Evolutionary conservation across 345 rosid genomes (phyloP).

Genomic region (Murraya paniculata): DNA sequence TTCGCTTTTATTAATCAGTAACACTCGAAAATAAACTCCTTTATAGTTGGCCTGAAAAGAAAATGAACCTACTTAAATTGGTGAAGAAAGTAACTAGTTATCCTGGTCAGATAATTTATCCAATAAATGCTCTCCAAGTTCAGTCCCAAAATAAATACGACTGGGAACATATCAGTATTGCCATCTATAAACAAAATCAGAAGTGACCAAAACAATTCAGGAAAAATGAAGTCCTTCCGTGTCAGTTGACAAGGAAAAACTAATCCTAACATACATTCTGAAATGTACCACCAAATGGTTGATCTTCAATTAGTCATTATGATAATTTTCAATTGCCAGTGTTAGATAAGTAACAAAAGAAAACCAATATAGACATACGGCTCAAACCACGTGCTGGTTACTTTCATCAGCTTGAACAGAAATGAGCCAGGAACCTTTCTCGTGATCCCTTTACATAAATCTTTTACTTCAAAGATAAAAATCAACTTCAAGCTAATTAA

Average conservation of each 20-base stretch:
- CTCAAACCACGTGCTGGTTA: background rate
- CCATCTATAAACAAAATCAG: background rate
- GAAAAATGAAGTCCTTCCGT: background rate
- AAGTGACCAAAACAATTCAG: too few relatives aligned
- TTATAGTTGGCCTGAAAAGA: constrained; percentile 17
- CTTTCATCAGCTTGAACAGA: background rate
- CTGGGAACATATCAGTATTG: background rate
- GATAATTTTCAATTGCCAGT: background rate
- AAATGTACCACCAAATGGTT: background rate
- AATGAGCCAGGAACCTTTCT: background rate
- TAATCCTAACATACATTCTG: background rate
- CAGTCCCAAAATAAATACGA: background rate
- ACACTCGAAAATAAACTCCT: constrained; percentile 7
- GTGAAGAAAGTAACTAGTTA: constrained; percentile 3
- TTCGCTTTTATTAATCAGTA: constrained; percentile 7
- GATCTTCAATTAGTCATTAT: background rate
- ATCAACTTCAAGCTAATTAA: background rate
- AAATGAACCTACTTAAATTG: constrained; percentile 1
- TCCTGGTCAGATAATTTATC: background rate
- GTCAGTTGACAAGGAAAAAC: background rate
- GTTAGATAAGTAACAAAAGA: background rate
- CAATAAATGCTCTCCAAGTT: background rate
- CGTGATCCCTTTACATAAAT: background rate
- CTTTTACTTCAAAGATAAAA: background rate
- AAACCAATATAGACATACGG: background rate